phyloP scores from a whole-genome alignment of 257 asterid genomes.

The Cruciata laevipes region DNA sequence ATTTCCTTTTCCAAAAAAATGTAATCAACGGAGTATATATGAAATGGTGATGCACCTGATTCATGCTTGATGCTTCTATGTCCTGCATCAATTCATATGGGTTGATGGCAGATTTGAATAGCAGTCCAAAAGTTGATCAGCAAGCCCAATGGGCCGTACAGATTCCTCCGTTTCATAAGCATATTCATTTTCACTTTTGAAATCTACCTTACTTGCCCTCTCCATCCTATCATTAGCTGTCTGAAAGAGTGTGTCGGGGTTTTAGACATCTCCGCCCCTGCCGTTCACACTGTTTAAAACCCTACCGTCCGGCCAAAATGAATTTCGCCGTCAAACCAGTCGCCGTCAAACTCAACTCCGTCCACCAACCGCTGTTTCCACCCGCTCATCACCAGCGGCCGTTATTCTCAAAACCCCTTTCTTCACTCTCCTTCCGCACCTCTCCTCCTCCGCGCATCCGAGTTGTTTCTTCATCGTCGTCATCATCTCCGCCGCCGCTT shows the following conservation, averaged over 20 bases:
- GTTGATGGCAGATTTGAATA: no score
- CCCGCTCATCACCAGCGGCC: conserved; percentile 14
- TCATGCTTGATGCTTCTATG: background rate
- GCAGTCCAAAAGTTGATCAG: background rate
- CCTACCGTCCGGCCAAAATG: conserved; percentile 23
- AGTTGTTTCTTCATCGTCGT: conserved; percentile 11
- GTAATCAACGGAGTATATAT: no score
- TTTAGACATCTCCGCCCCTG: conserved; percentile 5
- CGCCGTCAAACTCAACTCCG: conserved; percentile 11
- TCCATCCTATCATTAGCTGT: background rate
- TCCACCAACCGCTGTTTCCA: conserved; percentile 16
- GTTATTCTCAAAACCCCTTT: conserved; percentile 20
- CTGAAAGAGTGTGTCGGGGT: conserved; percentile 4
- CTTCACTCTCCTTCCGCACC: conserved; percentile 23
- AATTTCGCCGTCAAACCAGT: conserved; percentile 20
- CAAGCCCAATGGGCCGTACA: background rate
- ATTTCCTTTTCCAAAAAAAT: no score
- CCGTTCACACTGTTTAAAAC: conserved; percentile 11
- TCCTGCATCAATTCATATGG: background rate
- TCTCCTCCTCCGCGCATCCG: conserved; percentile 14
- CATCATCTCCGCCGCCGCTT: conserved; percentile 6
- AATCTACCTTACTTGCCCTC: background rate
- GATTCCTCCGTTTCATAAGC: background rate
- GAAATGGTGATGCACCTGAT: no score
- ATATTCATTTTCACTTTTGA: background rate